phyloP scores from a whole-genome alignment of 805 yeast species.

The Candida nemodendra region DNA sequence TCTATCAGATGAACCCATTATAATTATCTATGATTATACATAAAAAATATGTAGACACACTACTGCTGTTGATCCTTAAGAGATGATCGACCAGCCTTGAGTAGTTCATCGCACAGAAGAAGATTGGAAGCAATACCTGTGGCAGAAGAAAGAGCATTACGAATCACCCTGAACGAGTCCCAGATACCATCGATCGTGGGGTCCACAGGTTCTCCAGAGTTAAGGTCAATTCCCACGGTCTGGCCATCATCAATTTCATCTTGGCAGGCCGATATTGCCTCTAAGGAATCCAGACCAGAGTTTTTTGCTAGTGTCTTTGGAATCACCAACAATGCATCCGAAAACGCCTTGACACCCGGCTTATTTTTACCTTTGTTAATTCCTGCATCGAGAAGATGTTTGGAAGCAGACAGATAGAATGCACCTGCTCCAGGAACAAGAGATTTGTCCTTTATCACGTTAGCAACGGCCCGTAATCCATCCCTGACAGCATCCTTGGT shows the following conservation, averaged over 20 bases:
- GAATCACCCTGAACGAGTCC: constrained; percentile 92
- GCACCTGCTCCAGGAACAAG: constrained; percentile 98
- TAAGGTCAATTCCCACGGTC: constrained; percentile 86
- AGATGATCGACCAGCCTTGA: constrained; percentile 95
- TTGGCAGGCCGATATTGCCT: constrained; percentile 83
- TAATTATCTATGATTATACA: not conserved
- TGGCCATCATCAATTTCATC: constrained; percentile 82
- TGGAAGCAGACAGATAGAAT: constrained; percentile 79
- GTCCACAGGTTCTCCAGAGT: constrained; percentile 93
- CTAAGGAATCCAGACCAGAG: constrained; percentile 92
- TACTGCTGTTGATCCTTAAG: constrained; percentile 47
- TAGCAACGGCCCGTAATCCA: constrained; percentile 92
- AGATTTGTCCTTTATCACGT: constrained; percentile 79
- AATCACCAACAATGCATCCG: constrained; percentile 84
- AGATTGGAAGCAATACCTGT: constrained; percentile 92
- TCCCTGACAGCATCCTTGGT: constrained; percentile 97
- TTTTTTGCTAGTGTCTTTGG: constrained; percentile 92
- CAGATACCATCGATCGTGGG: constrained; percentile 93
- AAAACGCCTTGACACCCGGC: constrained; percentile 89
- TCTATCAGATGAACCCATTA: too few species aligned
- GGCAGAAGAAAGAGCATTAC: constrained; percentile 91
- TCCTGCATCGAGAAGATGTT: constrained; percentile 57
- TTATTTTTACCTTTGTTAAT: constrained; percentile 79
- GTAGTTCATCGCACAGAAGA: constrained; percentile 89
- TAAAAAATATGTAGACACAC: not conserved